Evolutionary conservation across 345 rosid genomes (phyloP), one percentile per base, ranked within the genome.

Genomic region (Ceriops decandra): DNA sequence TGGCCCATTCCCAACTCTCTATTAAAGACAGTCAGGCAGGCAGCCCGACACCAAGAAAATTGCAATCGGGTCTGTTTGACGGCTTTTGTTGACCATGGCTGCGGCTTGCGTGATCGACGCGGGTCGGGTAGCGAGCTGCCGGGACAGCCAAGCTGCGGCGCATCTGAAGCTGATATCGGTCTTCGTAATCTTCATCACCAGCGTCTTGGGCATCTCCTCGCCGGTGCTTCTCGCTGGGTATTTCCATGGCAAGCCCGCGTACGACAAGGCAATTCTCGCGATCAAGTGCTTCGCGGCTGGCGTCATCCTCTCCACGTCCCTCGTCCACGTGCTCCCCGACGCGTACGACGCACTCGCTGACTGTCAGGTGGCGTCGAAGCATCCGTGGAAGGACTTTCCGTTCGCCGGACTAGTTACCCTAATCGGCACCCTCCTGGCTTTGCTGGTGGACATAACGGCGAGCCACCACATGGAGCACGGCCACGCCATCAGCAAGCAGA

Each of bases 261-360:
- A 93, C 79, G 95, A 88, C 64, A 86, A 83, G 74, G 86, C 93
- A 11, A 74, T 84, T 24, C 86, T 91, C 3, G 30, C 84, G 2
- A 85, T 93, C 59, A 93, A 93, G 78, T 89, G 97, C 80, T 93
- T 93, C 81, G 98, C 97, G 31, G 97, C 98, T 62, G 98, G 98
- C 0, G 98, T 93, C 1, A 91, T 93, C 53, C 91, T 93, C 68
- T 91, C 98, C 21, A 93, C 98, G 16, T 91, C 98, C 10, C 77
- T 93, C 0, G 97, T 93, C 70, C 98, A 93, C 72, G 97, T 91
- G 16, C 91, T 89, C 54, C 97, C 98, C 5, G 97, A 91, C 20
- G 98, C 97, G 22, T 93, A 73, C 72, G 84, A 33, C 36, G 82
- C 98, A 7, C 87, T 91, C 54, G 72, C 87, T 28, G 92, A 93